phyloP scores from a whole-genome alignment of 805 yeast genomes.

The Myxozyma nipponensis region DNA sequence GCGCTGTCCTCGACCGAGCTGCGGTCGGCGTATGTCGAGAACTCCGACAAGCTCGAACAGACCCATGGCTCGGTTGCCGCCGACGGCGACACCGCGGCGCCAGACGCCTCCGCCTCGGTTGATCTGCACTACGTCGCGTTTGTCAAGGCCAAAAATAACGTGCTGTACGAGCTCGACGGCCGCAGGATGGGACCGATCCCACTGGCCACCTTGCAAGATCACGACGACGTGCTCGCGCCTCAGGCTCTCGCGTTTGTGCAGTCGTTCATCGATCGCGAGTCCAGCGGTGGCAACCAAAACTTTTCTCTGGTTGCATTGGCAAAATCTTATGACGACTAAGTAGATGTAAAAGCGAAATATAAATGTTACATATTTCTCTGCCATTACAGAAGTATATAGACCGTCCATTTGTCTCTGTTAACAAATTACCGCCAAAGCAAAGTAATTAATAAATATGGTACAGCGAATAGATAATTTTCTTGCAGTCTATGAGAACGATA shows the following conservation, averaged over 20 bases:
- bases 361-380: no score
- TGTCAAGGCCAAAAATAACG: slow-evolving; percentile 52
- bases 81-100: slow-evolving; percentile 40
- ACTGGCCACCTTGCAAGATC: slow-evolving; percentile 44
- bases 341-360: background rate
- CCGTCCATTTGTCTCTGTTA: no score
- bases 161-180: slow-evolving; percentile 84
- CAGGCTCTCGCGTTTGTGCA: slow-evolving; percentile 54
- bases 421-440: no score
- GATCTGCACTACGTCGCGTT: slow-evolving; percentile 77
- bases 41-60: slow-evolving; percentile 40
- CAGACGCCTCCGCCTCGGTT: slow-evolving; percentile 41
- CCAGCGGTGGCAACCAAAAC: slow-evolving; percentile 11
- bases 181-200: slow-evolving; percentile 72
- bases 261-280: slow-evolving; percentile 55
- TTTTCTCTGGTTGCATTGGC: slow-evolving; percentile 26
- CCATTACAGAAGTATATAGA: no score
- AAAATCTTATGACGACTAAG: no score
- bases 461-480: no score
- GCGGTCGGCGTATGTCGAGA: slow-evolving; percentile 45
- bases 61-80: slow-evolving; percentile 40
- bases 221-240: slow-evolving; percentile 54
- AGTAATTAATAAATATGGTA: no score
- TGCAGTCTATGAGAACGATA: no score
- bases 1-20: slow-evolving; percentile 34